Evolutionary conservation across 345 rosid species (phyloP), one percentile per base, ranked within the genome.

Genomic region (Passiflora organensis): DNA sequence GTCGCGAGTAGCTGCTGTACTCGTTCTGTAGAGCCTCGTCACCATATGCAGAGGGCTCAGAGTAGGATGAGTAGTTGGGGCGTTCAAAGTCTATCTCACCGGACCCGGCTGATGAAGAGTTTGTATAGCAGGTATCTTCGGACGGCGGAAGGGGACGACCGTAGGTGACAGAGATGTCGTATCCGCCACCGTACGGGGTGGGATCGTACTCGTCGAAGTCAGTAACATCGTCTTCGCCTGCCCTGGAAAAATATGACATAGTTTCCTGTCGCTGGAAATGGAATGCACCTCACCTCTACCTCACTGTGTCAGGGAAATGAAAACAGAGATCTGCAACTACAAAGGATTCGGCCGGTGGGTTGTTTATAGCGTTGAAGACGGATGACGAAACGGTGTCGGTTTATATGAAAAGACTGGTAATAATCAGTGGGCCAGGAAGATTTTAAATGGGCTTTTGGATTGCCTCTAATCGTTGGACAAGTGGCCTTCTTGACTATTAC

Each of bases 131-230:
- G 23, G 73, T 86, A 47, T 86, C 89, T 0, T 77, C 83, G 48
- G 80, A 77, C 6, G 86, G 87, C 4, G 78, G 76, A 43, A 89
- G 68, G 10, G 99, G 89, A 41, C 95, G 95, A 23, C 99, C 96
- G 63, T 80, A 93, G 12, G 85, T 80, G 67, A 78, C 38, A 3
- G 53, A 23, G 55, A 89, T 41, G 74, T 89, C 91, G 76, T 78
- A 93, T 0, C 99, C 99, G 1, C 99, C 99, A 2, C 88, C 85
- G 75, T 86, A 93, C 0, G 99, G 99, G 20, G 89, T 93, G 1
- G 96, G 82, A 69, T 93, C 96, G 59, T 47, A 82, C 77, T 86
- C 96, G 70, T 81, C 85, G 81, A 86, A 93, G 24, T 81, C 95
- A 48, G 77, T 55, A 48, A 77, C 91, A 0, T 72, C 86, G 11